Conservation (phyloP, 2,329 filamentous ascomycete genomes). For the Neonectria neomacrospora region DNA sequence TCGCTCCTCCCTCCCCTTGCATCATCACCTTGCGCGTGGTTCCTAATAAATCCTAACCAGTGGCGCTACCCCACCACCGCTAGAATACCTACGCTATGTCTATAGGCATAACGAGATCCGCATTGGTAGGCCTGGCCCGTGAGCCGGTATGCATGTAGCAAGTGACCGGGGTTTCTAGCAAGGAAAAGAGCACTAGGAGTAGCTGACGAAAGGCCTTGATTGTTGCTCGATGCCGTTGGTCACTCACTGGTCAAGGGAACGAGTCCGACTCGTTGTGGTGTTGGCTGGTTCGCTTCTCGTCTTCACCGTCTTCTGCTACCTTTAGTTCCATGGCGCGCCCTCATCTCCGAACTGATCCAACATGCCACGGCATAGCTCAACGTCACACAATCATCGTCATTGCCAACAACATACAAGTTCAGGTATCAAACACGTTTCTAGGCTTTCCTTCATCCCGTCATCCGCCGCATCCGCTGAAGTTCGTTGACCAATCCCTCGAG, state of each 20-base stretch:
- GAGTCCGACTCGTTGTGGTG: neutral
- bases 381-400: neutral
- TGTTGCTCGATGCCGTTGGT: neutral
- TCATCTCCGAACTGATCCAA: neutral
- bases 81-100: slow-evolving; percentile 19
- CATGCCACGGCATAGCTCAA: neutral
- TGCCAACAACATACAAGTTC: slow-evolving; percentile 23
- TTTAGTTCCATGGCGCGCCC: neutral
- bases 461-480: slow-evolving; percentile 44
- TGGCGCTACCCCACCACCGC: slow-evolving; percentile 18
- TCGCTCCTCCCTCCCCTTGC: slow-evolving; percentile 35
- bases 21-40: slow-evolving; percentile 36
- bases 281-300: neutral
- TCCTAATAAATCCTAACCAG: no score
- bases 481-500: slow-evolving; percentile 53
- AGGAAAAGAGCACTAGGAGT: neutral
- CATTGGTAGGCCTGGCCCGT: neutral
- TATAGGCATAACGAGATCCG: slow-evolving; percentile 13
- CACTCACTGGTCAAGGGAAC: neutral
- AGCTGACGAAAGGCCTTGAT: neutral
- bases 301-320: slow-evolving; percentile 6
- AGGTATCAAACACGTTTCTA: slow-evolving; percentile 6
- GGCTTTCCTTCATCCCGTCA: slow-evolving; percentile 19
- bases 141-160: slow-evolving; percentile 26
- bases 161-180: neutral